Base-by-base conservation (phyloP, 1,284 basidiomycete species). In the Neolentinus lepideus region DNA sequence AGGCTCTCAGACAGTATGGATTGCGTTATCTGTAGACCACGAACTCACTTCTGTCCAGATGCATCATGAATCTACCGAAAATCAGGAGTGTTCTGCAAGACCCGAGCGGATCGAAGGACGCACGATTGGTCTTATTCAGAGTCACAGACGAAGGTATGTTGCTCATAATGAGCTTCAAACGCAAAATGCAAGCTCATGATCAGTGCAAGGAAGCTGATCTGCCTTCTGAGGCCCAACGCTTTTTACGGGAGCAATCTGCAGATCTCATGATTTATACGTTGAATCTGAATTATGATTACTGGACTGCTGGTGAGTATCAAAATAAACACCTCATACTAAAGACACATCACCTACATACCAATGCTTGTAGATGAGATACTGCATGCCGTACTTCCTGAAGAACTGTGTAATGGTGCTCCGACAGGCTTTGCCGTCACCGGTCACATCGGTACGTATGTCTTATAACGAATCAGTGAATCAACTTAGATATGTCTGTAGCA, bases 341-440 rank as follows among this genome's bases (percentile, higher is more conserved):
- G 45, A 50, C 6, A 14, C 24, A 6, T 50, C 14, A 24, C 47
- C 8, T 3, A 26, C 19, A 25, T 22, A 16, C n/a, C 16, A 51
- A 51, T 52, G 10, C 45, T 21, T 57, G n/a, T 54, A 94, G 94
- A 92, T 65, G 89, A 96, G 51, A 87, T 97, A 48, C 72, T 98
- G 8, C 79, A 86, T 54, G 77, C 88, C 4, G 78, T 94, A 48
- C 75, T 98, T 12, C 94, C 94, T 0, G 77, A 85, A 58, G 77
- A 85, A 19, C 75, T 94, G 1, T 76, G 82, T 21, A 84, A 89
- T 51, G 89, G 88, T 43, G 84, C 91, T 1, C 96, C 96, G 0
- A 84, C 85, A 1, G 90, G 92, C 0, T 99, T 94, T 71, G 88
- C 96, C 10, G 81, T 84, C 56, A 90, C 87, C 1, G 96, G 97